These are phyloP conservation scores for Aspergillus spinulosporus DNA, from an alignment of 2,329 filamentous ascomycete genomes.

Conservation along the genomic window DNA sequence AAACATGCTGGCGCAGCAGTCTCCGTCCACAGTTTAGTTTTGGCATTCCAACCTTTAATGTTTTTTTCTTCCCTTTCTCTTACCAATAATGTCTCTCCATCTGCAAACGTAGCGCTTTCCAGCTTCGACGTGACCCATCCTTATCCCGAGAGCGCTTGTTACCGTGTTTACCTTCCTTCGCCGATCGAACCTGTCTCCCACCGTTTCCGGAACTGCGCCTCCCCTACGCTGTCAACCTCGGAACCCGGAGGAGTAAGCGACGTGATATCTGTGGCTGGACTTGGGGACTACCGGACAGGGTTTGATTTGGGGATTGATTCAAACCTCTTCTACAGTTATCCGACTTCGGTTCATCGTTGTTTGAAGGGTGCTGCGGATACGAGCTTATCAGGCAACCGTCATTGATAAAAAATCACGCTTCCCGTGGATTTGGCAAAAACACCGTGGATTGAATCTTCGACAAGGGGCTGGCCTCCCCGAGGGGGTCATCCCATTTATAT, in stretches of 20 bases:
- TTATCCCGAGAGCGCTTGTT: conserved; percentile 8
- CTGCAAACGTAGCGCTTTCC: conserved; percentile 12
- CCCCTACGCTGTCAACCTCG: conserved; percentile 22
- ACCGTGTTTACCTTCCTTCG: conserved; percentile 17
- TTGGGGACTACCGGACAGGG: neutral
- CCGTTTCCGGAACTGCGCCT: conserved; percentile 22
- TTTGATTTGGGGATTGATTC: neutral
- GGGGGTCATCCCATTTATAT: conserved; percentile 41
- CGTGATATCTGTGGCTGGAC: conserved; percentile 4
- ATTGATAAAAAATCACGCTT: neutral
- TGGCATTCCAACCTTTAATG: conserved; percentile 18
- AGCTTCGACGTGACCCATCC: conserved; percentile 7
- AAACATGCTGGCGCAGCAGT: conserved; percentile 23
- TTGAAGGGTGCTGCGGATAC: conserved; percentile 6
- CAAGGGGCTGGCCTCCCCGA: conserved; percentile 43
- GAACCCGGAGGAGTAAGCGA: conserved; percentile 12
- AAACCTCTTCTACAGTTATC: neutral
- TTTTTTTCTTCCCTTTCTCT: conserved; percentile 14
- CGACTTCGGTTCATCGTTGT: conserved; percentile 2
- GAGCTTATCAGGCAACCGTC: conserved; percentile 17
- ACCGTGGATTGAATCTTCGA: conserved; percentile 40
- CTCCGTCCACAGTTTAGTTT: conserved; percentile 9
- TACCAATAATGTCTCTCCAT: conserved; percentile 6
- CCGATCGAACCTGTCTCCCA: conserved; percentile 19
- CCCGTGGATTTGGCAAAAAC: conserved; percentile 25